These are phyloP conservation scores for Ceratocystis colombiana DNA, from an alignment of 2,329 filamentous ascomycete species.

Conservation along the genomic window DNA sequence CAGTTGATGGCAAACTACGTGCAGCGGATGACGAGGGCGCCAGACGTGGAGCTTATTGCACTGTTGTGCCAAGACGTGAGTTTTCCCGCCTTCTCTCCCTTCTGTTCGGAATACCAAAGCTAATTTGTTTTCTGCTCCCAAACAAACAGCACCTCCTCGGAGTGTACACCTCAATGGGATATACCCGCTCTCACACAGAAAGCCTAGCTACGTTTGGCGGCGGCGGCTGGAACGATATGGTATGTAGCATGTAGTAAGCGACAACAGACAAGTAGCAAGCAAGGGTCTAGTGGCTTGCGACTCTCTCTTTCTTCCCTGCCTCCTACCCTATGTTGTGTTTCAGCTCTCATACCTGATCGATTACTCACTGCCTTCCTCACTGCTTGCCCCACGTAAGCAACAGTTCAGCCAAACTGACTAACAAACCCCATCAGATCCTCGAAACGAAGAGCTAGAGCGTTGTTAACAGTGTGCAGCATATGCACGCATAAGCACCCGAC, in stretches of 20 bases:
- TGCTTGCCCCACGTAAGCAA: not conserved
- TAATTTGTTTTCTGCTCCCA: not conserved
- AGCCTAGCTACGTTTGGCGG: conserved; percentile 65
- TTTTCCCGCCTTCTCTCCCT: conserved; percentile 20
- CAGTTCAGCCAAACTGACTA: not conserved
- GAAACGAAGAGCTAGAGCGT: conserved; percentile 13
- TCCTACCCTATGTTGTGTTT: too few relatives aligned
- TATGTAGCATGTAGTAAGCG: conserved; percentile 34
- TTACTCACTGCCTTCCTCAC: too few relatives aligned
- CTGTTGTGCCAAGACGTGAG: conserved; percentile 64
- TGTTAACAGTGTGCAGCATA: not conserved
- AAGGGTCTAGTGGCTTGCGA: too few relatives aligned
- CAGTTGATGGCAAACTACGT: conserved; percentile 67
- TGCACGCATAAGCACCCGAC: not conserved
- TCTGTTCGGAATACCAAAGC: not conserved
- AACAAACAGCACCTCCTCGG: conserved; percentile 48
- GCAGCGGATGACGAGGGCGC: conserved; percentile 61
- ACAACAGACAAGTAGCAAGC: not conserved
- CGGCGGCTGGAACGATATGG: conserved; percentile 76
- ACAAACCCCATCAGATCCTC: conserved; percentile 13
- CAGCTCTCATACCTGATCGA: too few relatives aligned
- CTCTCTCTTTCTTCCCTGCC: too few relatives aligned
- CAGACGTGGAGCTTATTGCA: conserved; percentile 60
- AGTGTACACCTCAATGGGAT: conserved; percentile 71
- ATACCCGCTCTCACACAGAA: conserved; percentile 50